Evolutionary conservation across 768 basidiomycete species (phyloP).

Genomic region (Clavulina sp.): DNA sequence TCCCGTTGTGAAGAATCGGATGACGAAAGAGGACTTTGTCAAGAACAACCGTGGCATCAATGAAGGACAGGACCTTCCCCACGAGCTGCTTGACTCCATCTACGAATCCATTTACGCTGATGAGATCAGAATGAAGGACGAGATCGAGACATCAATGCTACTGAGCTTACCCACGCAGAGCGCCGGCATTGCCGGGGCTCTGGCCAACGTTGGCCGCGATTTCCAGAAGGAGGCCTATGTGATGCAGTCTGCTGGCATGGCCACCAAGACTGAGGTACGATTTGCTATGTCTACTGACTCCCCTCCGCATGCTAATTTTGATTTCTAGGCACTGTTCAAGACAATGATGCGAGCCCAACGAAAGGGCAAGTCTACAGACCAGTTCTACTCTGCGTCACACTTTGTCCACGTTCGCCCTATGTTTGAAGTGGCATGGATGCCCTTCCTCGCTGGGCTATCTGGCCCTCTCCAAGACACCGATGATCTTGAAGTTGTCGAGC

Average conservation of each 20-base stretch:
- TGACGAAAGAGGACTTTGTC: slow-evolving; percentile 82
- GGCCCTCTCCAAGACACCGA: slow-evolving; percentile 90
- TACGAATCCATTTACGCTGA: slow-evolving; percentile 83
- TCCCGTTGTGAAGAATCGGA: slow-evolving; percentile 83
- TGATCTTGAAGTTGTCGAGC: slow-evolving; percentile 77
- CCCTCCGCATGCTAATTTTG: neutral
- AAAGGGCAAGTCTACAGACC: slow-evolving; percentile 62
- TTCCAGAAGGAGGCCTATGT: slow-evolving; percentile 92
- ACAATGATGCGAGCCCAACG: slow-evolving; percentile 85
- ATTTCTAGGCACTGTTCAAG: slow-evolving; percentile 62
- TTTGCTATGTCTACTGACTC: slow-evolving; percentile 1
- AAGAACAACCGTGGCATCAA: slow-evolving; percentile 97
- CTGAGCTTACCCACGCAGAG: slow-evolving; percentile 23
- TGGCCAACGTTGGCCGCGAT: slow-evolving; percentile 85
- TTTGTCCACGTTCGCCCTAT: slow-evolving; percentile 94
- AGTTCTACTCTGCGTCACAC: slow-evolving; percentile 93
- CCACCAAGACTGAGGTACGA: slow-evolving; percentile 85
- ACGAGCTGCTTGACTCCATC: slow-evolving; percentile 58
- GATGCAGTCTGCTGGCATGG: slow-evolving; percentile 89
- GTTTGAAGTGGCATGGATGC: slow-evolving; percentile 99
- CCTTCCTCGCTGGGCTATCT: slow-evolving; percentile 88
- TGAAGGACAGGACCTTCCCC: slow-evolving; percentile 72
- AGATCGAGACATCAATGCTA: slow-evolving; percentile 43
- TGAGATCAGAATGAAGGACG: slow-evolving; percentile 98
- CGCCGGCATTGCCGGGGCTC: slow-evolving; percentile 61